These are phyloP conservation scores for Gremmenia infestans DNA, from an alignment of 2,329 filamentous ascomycete genomes.

Conservation along the genomic window DNA sequence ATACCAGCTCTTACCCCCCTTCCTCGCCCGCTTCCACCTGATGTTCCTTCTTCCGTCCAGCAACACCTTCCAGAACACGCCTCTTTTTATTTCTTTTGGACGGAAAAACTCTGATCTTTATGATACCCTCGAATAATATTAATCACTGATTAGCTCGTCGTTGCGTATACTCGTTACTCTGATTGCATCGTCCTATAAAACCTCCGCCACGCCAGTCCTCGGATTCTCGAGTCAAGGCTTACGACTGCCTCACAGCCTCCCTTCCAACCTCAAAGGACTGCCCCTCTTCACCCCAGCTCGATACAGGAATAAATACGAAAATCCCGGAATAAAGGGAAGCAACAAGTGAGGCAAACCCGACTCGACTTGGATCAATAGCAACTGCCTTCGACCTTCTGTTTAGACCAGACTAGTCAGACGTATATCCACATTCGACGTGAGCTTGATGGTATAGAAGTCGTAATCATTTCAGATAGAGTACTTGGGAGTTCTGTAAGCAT, in stretches of 20 bases:
- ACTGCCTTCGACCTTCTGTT: background rate
- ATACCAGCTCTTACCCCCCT: constrained; percentile 5
- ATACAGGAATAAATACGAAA: background rate
- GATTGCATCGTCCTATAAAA: background rate
- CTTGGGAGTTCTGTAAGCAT: background rate
- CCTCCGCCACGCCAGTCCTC: background rate
- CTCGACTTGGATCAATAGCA: background rate
- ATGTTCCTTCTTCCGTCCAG: constrained; percentile 9
- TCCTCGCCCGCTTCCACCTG: constrained; percentile 3
- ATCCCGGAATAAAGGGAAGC: background rate
- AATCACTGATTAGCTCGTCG: constrained; percentile 5
- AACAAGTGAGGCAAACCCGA: background rate
- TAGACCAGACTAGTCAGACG: background rate
- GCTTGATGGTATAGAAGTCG: background rate
- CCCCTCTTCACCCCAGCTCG: background rate
- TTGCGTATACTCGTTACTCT: background rate
- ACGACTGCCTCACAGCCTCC: background rate
- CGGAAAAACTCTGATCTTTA: constrained; percentile 3
- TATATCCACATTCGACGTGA: background rate
- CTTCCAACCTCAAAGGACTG: background rate
- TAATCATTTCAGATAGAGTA: background rate
- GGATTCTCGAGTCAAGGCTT: constrained; percentile 2
- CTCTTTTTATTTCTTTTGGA: constrained; percentile 10
- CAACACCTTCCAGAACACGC: constrained; percentile 16
- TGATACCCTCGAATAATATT: constrained; percentile 2